phyloP scores from a whole-genome alignment of 2,329 filamentous ascomycete genomes.

The Teratosphaeria nubilosa region DNA sequence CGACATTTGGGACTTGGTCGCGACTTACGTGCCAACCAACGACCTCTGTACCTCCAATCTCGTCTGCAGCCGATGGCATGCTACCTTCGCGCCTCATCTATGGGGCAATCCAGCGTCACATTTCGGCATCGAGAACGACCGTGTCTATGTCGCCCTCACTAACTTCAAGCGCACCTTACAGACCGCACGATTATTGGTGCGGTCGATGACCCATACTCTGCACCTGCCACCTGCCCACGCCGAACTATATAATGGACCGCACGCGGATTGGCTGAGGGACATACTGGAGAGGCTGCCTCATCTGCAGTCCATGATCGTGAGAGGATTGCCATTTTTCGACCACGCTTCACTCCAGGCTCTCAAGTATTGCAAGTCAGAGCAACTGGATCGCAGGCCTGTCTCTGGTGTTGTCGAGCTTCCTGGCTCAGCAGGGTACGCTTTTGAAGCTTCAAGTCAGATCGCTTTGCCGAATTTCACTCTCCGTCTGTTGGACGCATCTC shows the following conservation, averaged over 20 bases:
- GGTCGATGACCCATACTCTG: constrained; percentile 50
- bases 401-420: constrained; percentile 22
- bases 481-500: constrained; percentile 46
- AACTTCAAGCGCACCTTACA: constrained; percentile 48
- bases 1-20: constrained; percentile 47
- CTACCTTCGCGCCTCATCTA: constrained; percentile 47
- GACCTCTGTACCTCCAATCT: constrained; percentile 47
- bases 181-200: constrained; percentile 42
- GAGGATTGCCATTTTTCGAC: constrained; percentile 51
- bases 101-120: constrained; percentile 56
- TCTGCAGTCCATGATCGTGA: constrained; percentile 50
- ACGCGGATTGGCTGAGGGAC: constrained; percentile 49
- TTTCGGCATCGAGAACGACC: constrained; percentile 50
- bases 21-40: constrained; percentile 45
- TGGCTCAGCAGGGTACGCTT: constrained; percentile 17
- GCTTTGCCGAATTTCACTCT: constrained; percentile 34
- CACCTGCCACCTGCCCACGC: constrained; percentile 51
- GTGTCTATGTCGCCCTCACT: constrained; percentile 51
- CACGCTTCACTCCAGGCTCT: constrained; percentile 46
- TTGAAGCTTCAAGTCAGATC: constrained; percentile 7
- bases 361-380: constrained; percentile 22
- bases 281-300: constrained; percentile 48
- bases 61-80: constrained; percentile 49
- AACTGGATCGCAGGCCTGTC: constrained; percentile 9
- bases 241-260: constrained; percentile 50